A percentile compares a stretch with the other conserved stretches of the same genome.
phyloP scores from a whole-genome alignment of 23 red algal species.

The Gracilaria domingensis region DNA sequence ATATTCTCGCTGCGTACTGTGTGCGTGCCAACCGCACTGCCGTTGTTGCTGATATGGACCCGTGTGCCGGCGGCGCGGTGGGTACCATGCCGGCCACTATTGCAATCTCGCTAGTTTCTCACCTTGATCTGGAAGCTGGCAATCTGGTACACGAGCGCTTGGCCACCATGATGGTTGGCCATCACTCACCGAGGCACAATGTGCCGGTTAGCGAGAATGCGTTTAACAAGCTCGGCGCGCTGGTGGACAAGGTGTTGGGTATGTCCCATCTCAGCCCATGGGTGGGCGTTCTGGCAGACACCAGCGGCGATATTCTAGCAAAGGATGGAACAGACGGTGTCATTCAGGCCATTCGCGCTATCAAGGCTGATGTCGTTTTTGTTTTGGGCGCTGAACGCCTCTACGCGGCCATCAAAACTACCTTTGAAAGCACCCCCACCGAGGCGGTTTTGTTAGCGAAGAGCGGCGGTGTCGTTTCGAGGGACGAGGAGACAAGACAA shows the following conservation, averaged over 20 bases:
- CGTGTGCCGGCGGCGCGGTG: constrained; percentile 55
- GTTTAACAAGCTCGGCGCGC: constrained; percentile 50
- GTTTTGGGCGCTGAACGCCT: constrained; percentile 93
- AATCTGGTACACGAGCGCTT: constrained; percentile 63
- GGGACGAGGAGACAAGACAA: constrained; percentile 66
- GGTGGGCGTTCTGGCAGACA: constrained; percentile 51
- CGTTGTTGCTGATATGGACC: constrained; percentile 77
- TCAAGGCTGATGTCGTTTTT: constrained; percentile 73
- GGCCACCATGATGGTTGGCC: constrained; percentile 43
- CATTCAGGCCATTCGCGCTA: constrained; percentile 45
- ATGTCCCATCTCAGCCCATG: constrained; percentile 27
- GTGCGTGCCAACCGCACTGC: constrained; percentile 62
- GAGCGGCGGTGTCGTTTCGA: constrained; percentile 90
- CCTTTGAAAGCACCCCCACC: constrained; percentile 28
- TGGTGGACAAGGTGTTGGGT: constrained; percentile 46
- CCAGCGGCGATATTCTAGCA: constrained; percentile 61
- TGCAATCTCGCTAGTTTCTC: constrained; percentile 46
- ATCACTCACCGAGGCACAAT: constrained; percentile 43
- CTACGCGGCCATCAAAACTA: constrained; percentile 66
- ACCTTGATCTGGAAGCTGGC: constrained; percentile 76
- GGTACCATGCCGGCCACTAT: constrained; percentile 58
- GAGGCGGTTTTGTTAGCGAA: constrained; percentile 82
- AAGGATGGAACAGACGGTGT: constrained; percentile 47
- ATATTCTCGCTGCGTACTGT: constrained; percentile 75
- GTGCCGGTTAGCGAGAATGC: constrained; percentile 40